Evolutionary conservation across 2,329 filamentous ascomycete species (phyloP).

Genomic region (Aspergillus nomiae): DNA sequence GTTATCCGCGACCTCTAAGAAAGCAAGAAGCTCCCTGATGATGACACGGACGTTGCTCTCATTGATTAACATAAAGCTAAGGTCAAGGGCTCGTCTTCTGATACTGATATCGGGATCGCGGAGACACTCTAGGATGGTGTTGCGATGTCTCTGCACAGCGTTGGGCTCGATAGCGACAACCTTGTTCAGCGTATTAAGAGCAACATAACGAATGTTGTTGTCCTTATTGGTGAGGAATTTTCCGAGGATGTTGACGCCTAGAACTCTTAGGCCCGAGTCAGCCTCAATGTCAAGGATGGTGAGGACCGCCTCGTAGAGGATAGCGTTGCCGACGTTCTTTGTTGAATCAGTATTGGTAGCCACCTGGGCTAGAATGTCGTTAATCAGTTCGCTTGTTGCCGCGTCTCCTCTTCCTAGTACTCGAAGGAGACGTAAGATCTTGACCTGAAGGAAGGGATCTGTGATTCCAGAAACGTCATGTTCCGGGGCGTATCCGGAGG

Average conservation of each 20-base stretch:
- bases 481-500: slow-evolving; percentile 94
- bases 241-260: slow-evolving; percentile 96
- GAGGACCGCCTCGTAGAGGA: slow-evolving; percentile 93
- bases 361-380: slow-evolving; percentile 95
- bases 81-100: slow-evolving; percentile 86
- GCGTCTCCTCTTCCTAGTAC: slow-evolving; percentile 84
- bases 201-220: slow-evolving; percentile 99
- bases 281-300: slow-evolving; percentile 98
- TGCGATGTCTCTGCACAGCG: slow-evolving; percentile 93
- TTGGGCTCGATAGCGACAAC: slow-evolving; percentile 98
- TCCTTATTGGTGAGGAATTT: slow-evolving; percentile 98
- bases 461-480: slow-evolving; percentile 98
- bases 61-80: slow-evolving; percentile 98
- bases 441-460: slow-evolving; percentile 96
- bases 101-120: slow-evolving; percentile 98
- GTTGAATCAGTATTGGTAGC: slow-evolving; percentile 97
- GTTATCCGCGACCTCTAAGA: slow-evolving; percentile 94
- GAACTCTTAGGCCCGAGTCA: slow-evolving; percentile 87
- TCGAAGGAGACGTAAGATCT: slow-evolving; percentile 83
- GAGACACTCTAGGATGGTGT: slow-evolving; percentile 95
- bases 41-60: slow-evolving; percentile 93
- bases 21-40: slow-evolving; percentile 88
- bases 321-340: slow-evolving; percentile 98
- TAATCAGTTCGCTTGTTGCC: slow-evolving; percentile 92
- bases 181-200: slow-evolving; percentile 94